Evolutionary conservation across 2,329 filamentous ascomycete genomes (phyloP), one percentile per base, ranked within the genome.

Genomic region (Penicillium concentricum): DNA sequence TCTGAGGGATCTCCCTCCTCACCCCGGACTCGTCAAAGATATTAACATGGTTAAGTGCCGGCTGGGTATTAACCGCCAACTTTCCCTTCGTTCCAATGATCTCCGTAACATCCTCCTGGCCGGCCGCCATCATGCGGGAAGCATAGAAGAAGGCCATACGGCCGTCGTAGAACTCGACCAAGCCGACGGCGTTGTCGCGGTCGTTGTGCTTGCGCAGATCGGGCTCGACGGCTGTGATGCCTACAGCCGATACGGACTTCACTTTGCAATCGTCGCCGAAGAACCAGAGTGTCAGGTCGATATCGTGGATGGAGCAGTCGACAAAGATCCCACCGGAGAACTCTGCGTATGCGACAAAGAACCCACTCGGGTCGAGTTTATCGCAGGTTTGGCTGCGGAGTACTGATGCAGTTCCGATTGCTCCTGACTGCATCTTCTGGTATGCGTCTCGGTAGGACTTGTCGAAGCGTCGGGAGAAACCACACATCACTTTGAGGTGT

Each of bases 221-320:
- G 0, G 84, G 83, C 62, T 85, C 79, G 2, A 87, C 81, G 2
- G 84, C 84, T 2, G 81, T 84, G 61, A 85, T 82, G 10, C 84
- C 85, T 2, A 81, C 72, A 0, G 83, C 82, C 0, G 78, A 76
- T 9, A 85, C 81, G 46, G 76, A 80, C 72, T 86, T 87, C 60
- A 85, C 78, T 15, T 77, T 70, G 39, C 74, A 77, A 45, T 82
- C 78, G 45, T 81, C 72, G 10, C 82, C 83, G 66, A 87, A 85
- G 75, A 83, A 87, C 84, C 84, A 87, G 2, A 87, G 75, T 0
- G 84, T 78, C 2, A 88, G 79, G 60, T 87, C 85, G 63, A 89
- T 89, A 64, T 89, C 87, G 75, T 89, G 87, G 66, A 89, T 84
- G 50, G 83, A 84, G 74, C 84, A 87, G 76, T 89, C 87, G 56